phyloP scores from a whole-genome alignment of 78 protist genomes.

The Dictyostelium intermedium region DNA sequence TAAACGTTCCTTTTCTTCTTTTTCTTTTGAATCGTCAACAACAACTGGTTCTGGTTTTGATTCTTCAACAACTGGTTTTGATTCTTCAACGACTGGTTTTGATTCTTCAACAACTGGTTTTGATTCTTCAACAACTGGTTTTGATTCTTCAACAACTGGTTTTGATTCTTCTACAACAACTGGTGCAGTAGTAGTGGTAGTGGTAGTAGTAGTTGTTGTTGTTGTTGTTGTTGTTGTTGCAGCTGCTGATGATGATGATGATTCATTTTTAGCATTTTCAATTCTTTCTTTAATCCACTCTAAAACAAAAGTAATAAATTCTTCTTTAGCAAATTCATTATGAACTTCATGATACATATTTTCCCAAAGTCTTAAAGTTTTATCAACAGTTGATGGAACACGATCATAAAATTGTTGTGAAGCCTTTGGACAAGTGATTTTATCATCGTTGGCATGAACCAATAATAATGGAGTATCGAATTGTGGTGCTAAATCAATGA shows the following conservation, averaged over 20 bases:
- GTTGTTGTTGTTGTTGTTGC: not conserved
- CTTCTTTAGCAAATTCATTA: slow-evolving; percentile 37
- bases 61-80: slow-evolving; percentile 31
- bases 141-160: slow-evolving; percentile 12
- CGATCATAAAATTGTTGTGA: slow-evolving; percentile 50
- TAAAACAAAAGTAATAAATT: slow-evolving; percentile 16
- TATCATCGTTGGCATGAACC: slow-evolving; percentile 65
- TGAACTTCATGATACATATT: slow-evolving; percentile 68
- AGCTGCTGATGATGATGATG: not conserved
- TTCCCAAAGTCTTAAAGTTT: slow-evolving; percentile 67
- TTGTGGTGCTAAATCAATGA: slow-evolving; percentile 44
- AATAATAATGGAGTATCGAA: slow-evolving; percentile 44
- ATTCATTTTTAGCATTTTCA: not conserved
- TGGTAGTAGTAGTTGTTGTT: not conserved
- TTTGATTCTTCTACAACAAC: not conserved
- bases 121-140: slow-evolving; percentile 15
- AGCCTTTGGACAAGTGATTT: slow-evolving; percentile 78
- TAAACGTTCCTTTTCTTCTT: not conserved
- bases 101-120: slow-evolving; percentile 18
- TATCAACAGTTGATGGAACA: slow-evolving; percentile 26
- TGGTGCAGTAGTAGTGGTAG: not conserved
- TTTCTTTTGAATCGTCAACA: not conserved
- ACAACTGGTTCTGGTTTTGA: slow-evolving; percentile 19
- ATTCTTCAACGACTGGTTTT: not conserved
- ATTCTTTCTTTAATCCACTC: slow-evolving; percentile 44